Percentiles rank a stretch among this genome's conserved stretches.
Conservation (phyloP, 2,329 filamentous ascomycete species). For the Hypomyces rosellus region DNA sequence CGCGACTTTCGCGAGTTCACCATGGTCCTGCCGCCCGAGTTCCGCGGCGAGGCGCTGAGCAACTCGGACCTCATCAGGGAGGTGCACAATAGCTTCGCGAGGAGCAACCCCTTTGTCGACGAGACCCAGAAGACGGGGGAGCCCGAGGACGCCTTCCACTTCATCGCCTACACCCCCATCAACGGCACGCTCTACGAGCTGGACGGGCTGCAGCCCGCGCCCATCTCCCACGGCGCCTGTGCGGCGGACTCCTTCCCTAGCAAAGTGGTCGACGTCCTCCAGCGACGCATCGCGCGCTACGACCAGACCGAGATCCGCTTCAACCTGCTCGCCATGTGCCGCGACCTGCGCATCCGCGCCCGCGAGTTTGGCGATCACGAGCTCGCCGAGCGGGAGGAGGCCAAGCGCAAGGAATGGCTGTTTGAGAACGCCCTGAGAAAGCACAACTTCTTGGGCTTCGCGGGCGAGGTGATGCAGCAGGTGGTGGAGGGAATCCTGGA, state of each 20-base stretch:
- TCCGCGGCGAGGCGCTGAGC: constrained; percentile 54
- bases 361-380: constrained; percentile 78
- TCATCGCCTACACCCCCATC: constrained; percentile 87
- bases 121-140: constrained; percentile 66
- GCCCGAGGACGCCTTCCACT: constrained; percentile 91
- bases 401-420: constrained; percentile 78
- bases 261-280: constrained; percentile 80
- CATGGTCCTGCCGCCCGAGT: constrained; percentile 70
- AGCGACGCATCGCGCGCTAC: constrained; percentile 77
- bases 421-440: constrained; percentile 90
- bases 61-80: constrained; percentile 64
- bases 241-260: constrained; percentile 64
- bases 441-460: constrained; percentile 96
- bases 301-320: constrained; percentile 85
- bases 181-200: constrained; percentile 83
- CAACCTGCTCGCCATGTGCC: constrained; percentile 88
- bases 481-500: constrained; percentile 70
- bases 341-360: constrained; percentile 72
- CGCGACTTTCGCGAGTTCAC: constrained; percentile 83
- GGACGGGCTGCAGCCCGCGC: constrained; percentile 87
- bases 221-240: constrained; percentile 81
- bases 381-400: constrained; percentile 69
- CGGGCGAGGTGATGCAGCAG: constrained; percentile 81
- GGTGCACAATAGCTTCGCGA: constrained; percentile 86
- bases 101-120: constrained; percentile 84